Evolutionary conservation across 108 stramenopile species (phyloP), one percentile per base, ranked within the genome.

Genomic region (Phaeodactylum tricornutum): DNA sequence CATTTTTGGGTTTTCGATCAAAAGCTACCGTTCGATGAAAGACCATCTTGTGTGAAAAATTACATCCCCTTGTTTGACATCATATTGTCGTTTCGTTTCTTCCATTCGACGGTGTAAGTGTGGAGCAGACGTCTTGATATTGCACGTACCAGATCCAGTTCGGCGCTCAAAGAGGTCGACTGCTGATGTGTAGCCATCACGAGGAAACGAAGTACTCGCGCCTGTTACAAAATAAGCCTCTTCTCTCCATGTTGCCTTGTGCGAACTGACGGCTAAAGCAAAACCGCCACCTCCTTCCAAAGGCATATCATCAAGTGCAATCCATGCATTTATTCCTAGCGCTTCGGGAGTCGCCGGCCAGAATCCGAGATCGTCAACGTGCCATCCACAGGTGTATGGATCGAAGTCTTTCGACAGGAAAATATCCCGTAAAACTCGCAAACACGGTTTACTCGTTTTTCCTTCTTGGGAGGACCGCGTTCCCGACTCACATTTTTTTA

Each of bases 321-420:
- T 57, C 86, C 86, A 88, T 8, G 80, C 81, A 67, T 88, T 88
- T 29, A 88, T 65, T 2, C 86, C 86, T 16, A 62, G 55, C 21
- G 66, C 44, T 26, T 72, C 67, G 4, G 70, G 66, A 9, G 52
- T 57, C n/a, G 79, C 75, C 20, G 85, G 85, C 85, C 85, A 87
- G 57, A 87, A 87, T 48, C 85, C 81, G 41, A 67, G 57, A 47
- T 87, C 84, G 44, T 87, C 84, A 4, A 81, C 80, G 55, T 87
- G 84, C 77, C 78, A 87, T 5, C 84, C 84, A 60, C 84, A 87
- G 16, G 77, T 62, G 46, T 75, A 87, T 16, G 62, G 50, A 45
- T 62, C 78, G n/a, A 69, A 47, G 53, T 87, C 81, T 54, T 82
- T 82, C 39, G 76, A 67, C 5, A 87, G 43, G 30, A 81, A 87